phyloP scores from a whole-genome alignment of 129 eudicot species.

The Artemisia annua region DNA sequence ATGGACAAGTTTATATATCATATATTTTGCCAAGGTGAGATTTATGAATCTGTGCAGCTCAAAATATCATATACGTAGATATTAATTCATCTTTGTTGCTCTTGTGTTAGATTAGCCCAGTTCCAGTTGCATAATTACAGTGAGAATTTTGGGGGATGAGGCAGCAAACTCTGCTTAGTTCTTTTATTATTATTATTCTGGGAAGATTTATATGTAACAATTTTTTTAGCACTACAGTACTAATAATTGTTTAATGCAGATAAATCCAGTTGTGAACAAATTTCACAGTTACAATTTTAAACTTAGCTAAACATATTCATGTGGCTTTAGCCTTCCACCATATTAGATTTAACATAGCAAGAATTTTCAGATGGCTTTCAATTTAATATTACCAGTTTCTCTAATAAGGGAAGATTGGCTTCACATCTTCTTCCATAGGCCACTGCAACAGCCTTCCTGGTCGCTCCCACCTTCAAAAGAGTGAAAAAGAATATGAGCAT shows the following conservation, averaged over 20 bases:
- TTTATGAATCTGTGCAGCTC: not conserved
- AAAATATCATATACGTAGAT: not conserved
- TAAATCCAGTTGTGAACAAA: not conserved
- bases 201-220: not conserved
- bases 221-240: not conserved
- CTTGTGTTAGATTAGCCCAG: not conserved
- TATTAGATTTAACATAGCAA: conserved; percentile 10
- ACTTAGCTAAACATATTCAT: conserved; percentile 5
- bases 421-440: conserved; percentile 90
- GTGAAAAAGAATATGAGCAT: conserved; percentile 16
- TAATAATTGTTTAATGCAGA: not conserved
- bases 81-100: not conserved
- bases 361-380: conserved; percentile 17
- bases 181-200: not conserved
- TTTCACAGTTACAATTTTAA: not conserved
- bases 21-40: too few relatives aligned
- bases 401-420: conserved; percentile 71
- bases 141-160: conserved; percentile 2
- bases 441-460: conserved; percentile 73
- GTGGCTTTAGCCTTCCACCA: not conserved
- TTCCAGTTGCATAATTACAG: conserved; percentile 8
- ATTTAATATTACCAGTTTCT: conserved; percentile 61
- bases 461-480: conserved; percentile 68
- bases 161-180: conserved; percentile 10
- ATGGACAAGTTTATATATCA: too few relatives aligned